Percentiles rank a stretch among this genome's conserved stretches.
Conservation (phyloP, 805 yeast species). For the Starmerella gropengiesseri region DNA sequence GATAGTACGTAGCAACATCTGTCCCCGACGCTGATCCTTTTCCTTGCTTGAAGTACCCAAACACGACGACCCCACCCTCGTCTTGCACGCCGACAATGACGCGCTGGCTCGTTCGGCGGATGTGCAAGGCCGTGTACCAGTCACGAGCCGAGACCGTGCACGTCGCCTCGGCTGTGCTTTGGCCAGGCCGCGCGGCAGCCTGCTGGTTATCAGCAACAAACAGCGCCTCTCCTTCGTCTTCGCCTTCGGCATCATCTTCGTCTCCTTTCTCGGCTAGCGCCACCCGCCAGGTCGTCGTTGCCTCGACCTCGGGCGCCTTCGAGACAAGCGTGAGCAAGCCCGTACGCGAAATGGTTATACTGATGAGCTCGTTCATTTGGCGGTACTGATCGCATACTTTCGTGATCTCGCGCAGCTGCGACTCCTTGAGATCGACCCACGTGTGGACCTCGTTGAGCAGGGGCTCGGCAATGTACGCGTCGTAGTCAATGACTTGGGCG, state of each 20-base stretch:
- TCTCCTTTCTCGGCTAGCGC: conserved; percentile 16
- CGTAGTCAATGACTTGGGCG: conserved; percentile 46
- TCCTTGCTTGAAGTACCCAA: conserved; percentile 16
- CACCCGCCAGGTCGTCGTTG: conserved; percentile 26
- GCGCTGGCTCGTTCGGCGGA: conserved; percentile 16
- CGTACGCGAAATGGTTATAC: conserved; percentile 18
- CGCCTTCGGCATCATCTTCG: conserved; percentile 4
- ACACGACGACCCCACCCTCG: conserved; percentile 13
- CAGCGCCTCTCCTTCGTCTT: conserved; percentile 2
- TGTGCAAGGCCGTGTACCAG: conserved; percentile 17
- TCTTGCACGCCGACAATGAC: conserved; percentile 19
- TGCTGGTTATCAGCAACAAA: conserved; percentile 6
- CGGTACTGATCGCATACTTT: conserved; percentile 29
- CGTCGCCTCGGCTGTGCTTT: not conserved
- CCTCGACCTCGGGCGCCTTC: conserved; percentile 24
- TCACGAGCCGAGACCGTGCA: conserved; percentile 16
- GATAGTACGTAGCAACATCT: conserved; percentile 18
- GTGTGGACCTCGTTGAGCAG: conserved; percentile 44
- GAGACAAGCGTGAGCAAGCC: conserved; percentile 24
- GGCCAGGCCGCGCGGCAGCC: not conserved
- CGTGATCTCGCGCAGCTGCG: conserved; percentile 30
- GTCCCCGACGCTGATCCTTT: conserved; percentile 4
- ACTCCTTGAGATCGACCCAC: conserved; percentile 33
- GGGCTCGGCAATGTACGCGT: conserved; percentile 41
- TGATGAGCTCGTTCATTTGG: conserved; percentile 22